Percentiles rank a stretch among this genome's conserved stretches.
Conservation (phyloP, 257 asterid species). For the Petunia secreta region DNA sequence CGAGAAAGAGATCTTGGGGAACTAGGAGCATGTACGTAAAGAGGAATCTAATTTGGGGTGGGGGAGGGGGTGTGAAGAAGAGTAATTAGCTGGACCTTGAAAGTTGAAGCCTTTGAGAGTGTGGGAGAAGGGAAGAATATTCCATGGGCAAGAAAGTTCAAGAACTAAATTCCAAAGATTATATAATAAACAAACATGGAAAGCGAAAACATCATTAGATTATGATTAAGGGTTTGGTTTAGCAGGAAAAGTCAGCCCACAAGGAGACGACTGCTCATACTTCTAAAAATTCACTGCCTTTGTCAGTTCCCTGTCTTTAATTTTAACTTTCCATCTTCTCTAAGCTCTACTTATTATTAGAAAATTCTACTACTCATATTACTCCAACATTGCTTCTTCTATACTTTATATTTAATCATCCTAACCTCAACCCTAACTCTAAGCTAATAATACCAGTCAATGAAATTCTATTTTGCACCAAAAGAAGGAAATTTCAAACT, state of each 20-base stretch:
- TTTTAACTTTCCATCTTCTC: conserved; percentile 17
- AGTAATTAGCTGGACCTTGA: conserved; percentile 60
- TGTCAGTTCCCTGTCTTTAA: conserved; percentile 52
- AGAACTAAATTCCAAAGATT: conserved; percentile 78
- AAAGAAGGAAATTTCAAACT: not conserved
- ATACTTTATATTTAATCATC: not conserved
- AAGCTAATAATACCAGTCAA: not conserved
- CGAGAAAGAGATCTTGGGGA: not conserved
- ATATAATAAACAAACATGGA: conserved; percentile 58
- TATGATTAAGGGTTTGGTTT: conserved; percentile 55
- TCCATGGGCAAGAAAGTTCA: conserved; percentile 66
- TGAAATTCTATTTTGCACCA: conserved; percentile 7
- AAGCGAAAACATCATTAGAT: conserved; percentile 74
- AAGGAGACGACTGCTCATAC: conserved; percentile 68
- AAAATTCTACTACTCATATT: not conserved
- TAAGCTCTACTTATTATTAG: not conserved
- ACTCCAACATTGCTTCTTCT: not conserved
- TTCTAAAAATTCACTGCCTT: conserved; percentile 84
- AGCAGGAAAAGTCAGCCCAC: conserved; percentile 86
- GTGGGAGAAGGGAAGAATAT: conserved; percentile 70
- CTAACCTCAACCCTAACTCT: not conserved
- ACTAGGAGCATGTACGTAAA: not conserved
- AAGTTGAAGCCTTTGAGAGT: conserved; percentile 63
- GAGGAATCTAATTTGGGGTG: conserved; percentile 30
- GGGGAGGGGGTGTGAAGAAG: not conserved